These are phyloP conservation scores for Rhexocercosporidium sp. DNA, from an alignment of 2,329 filamentous ascomycete species.

Conservation along the genomic window DNA sequence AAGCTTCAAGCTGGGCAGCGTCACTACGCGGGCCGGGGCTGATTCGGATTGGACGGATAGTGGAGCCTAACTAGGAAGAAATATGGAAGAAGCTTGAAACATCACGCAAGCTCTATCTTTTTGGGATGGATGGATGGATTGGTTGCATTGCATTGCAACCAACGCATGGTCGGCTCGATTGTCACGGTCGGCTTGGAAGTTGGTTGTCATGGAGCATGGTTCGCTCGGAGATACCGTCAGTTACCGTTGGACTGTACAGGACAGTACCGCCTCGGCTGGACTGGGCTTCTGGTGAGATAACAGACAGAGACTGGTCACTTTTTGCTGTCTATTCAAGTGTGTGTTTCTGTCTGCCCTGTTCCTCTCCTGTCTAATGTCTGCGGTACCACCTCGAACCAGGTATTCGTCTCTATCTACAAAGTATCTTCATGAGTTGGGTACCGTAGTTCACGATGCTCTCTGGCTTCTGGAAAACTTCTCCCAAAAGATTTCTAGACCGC, in stretches of 20 bases:
- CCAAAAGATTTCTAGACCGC: slow-evolving; percentile 2
- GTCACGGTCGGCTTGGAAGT: not conserved
- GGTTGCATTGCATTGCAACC: too few species aligned
- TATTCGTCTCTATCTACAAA: not conserved
- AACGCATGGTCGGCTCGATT: too few species aligned
- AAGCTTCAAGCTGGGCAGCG: not conserved
- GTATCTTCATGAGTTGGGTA: too few species aligned
- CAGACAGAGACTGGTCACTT: not conserved
- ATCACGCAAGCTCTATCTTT: slow-evolving; percentile 18
- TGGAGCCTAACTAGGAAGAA: slow-evolving; percentile 16
- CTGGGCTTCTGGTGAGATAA: too few species aligned
- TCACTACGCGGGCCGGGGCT: slow-evolving; percentile 6
- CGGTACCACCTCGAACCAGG: too few species aligned
- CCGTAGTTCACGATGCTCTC: too few species aligned
- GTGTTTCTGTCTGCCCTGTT: too few species aligned
- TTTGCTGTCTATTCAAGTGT: not conserved
- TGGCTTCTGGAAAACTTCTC: slow-evolving; percentile 9
- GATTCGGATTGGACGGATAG: slow-evolving; percentile 9
- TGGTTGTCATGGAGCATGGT: too few species aligned
- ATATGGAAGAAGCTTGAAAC: slow-evolving; percentile 4
- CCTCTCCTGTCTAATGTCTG: too few species aligned
- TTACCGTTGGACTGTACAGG: not conserved
- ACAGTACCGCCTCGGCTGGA: too few species aligned
- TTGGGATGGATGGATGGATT: not conserved
- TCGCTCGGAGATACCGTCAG: not conserved